phyloP scores from a whole-genome alignment of 306 rosid species.

The Medicago truncatula region MtrunA17r5.0-ANR NC_053047.1:24069501-24070000 shows the following conservation, averaged over 20 bases:
- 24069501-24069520: slow-evolving; percentile 73
- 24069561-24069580: slow-evolving; percentile 65
- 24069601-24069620: slow-evolving; percentile 60
- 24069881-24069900: slow-evolving; percentile 93
- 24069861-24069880: slow-evolving; percentile 80
- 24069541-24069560: slow-evolving; percentile 58
- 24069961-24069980: slow-evolving; percentile 9
- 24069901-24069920: slow-evolving; percentile 96
- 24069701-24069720: slow-evolving; percentile 38
- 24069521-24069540: slow-evolving; percentile 84
- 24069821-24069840: slow-evolving; percentile 83
- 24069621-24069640: slow-evolving; percentile 39
- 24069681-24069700: slow-evolving; percentile 46
- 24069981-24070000: not conserved
- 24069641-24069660: slow-evolving; percentile 50
- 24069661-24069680: slow-evolving; percentile 46
- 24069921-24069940: slow-evolving; percentile 49
- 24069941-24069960: slow-evolving; percentile 8
- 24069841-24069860: slow-evolving; percentile 86
- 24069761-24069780: slow-evolving; percentile 44
- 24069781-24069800: slow-evolving; percentile 48
- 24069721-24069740: slow-evolving; percentile 40
- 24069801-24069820: slow-evolving; percentile 58
- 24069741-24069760: slow-evolving; percentile 44
- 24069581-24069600: slow-evolving; percentile 51